Evolutionary conservation across 1,284 basidiomycete species (phyloP).

Genomic region (Gastroboletus turbinatus): DNA sequence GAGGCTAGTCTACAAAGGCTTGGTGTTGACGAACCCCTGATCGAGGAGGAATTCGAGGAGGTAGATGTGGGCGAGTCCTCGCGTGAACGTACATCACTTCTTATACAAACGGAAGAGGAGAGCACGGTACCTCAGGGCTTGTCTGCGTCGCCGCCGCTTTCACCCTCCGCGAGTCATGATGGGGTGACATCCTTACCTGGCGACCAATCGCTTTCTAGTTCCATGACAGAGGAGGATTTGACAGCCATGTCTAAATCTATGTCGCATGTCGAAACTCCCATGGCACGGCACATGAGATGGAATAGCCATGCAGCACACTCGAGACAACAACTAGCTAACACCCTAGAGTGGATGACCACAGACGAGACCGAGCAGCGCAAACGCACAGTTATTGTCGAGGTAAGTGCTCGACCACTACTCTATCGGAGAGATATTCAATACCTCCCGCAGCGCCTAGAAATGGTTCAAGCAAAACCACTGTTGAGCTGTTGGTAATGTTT

Average conservation of each 20-base stretch:
- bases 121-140: constrained; percentile 28
- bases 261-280: constrained; percentile 53
- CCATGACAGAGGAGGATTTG: constrained; percentile 69
- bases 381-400: constrained; percentile 69
- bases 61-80: constrained; percentile 52
- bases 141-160: constrained; percentile 43
- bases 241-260: constrained; percentile 72
- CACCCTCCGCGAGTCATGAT: constrained; percentile 47
- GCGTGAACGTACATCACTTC: constrained; percentile 23
- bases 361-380: constrained; percentile 50
- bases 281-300: constrained; percentile 44
- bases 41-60: constrained; percentile 48
- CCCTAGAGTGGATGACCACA: constrained; percentile 66
- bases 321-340: constrained; percentile 38
- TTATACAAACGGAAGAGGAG: constrained; percentile 22
- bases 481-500: constrained; percentile 64
- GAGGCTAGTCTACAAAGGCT: constrained; percentile 75
- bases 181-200: constrained; percentile 55
- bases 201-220: constrained; percentile 45
- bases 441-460: constrained; percentile 62
- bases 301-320: constrained; percentile 37
- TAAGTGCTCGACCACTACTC: constrained; percentile 34
- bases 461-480: constrained; percentile 62
- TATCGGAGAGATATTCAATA: constrained; percentile 1
- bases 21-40: constrained; percentile 54